Evolutionary conservation across 78 protist species (phyloP).

Genomic region (Pirum gemmata): DNA sequence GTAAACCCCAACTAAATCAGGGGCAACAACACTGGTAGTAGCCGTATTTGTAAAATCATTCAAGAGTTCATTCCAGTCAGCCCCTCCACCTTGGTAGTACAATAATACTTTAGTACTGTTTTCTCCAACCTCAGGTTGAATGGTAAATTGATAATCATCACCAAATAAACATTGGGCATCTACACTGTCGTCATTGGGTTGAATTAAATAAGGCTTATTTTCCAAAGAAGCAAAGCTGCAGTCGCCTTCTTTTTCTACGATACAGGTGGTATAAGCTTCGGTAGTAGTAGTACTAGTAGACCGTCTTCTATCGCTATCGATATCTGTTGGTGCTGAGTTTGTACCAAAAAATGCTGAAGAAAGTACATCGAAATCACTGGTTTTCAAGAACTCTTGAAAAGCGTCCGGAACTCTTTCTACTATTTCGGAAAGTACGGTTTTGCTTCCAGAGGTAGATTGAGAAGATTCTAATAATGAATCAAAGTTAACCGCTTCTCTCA

Average conservation of each 20-base stretch:
- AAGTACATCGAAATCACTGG: not conserved
- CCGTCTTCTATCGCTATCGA: not conserved
- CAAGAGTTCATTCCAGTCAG: conserved; percentile 7
- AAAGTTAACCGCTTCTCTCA: not conserved
- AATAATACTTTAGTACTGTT: not conserved
- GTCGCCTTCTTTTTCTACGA: not conserved
- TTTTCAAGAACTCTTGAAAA: not conserved
- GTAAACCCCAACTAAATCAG: not conserved
- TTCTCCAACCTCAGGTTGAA: not conserved
- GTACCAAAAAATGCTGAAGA: no score
- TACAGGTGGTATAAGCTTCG: not conserved
- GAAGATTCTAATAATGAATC: not conserved
- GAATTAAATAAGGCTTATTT: no score
- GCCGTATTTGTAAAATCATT: not conserved
- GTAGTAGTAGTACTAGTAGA: not conserved
- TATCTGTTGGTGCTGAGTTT: not conserved
- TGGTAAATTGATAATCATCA: not conserved
- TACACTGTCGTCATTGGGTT: not conserved
- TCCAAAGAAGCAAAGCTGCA: no score
- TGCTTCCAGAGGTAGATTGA: not conserved
- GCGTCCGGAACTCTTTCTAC: no score
- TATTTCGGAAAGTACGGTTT: no score
- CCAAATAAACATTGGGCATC: not conserved
- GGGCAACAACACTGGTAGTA: not conserved
- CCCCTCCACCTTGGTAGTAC: conserved; percentile 19